Conservation (phyloP, 768 basidiomycete genomes). For the Megacollybia marginata region DNA sequence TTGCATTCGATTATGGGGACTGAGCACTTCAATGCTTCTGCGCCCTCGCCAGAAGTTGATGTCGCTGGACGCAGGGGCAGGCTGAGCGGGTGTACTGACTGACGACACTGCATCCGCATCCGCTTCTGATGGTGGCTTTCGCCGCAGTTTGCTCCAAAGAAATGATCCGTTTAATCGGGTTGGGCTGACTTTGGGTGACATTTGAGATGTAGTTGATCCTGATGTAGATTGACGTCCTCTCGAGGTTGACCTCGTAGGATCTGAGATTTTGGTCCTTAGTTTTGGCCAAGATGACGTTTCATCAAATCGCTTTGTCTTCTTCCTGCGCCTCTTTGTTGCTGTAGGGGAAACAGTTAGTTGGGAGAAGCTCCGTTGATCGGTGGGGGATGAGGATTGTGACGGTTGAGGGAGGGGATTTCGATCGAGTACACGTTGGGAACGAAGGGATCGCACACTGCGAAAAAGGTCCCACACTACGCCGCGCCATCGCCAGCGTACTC, state of each 20-base stretch:
- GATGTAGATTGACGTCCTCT: not conserved
- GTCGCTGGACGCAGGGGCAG: not conserved
- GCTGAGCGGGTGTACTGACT: not conserved
- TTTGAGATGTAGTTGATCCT: no score
- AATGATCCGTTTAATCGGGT: not conserved
- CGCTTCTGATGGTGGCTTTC: not conserved
- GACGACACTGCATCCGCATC: not conserved
- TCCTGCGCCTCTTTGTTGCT: not conserved
- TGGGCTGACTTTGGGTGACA: no score
- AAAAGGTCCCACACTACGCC: conserved; percentile 28
- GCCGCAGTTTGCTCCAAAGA: not conserved
- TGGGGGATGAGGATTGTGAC: not conserved
- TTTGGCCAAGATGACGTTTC: not conserved
- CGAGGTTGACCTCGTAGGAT: not conserved
- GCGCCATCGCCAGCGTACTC: not conserved
- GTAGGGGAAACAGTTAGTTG: no score
- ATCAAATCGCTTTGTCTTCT: not conserved
- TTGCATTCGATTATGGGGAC: not conserved
- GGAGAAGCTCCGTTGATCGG: no score
- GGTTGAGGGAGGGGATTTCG: not conserved
- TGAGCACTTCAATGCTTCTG: not conserved
- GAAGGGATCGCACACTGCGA: conserved; percentile 28
- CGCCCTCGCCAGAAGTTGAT: not conserved
- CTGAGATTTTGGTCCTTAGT: not conserved
- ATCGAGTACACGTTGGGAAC: conserved; percentile 1